A percentile compares a stretch with the other conserved stretches of the same genome.
Conservation (phyloP, 257 asterid genomes). For the Solanum chilense region DNA sequence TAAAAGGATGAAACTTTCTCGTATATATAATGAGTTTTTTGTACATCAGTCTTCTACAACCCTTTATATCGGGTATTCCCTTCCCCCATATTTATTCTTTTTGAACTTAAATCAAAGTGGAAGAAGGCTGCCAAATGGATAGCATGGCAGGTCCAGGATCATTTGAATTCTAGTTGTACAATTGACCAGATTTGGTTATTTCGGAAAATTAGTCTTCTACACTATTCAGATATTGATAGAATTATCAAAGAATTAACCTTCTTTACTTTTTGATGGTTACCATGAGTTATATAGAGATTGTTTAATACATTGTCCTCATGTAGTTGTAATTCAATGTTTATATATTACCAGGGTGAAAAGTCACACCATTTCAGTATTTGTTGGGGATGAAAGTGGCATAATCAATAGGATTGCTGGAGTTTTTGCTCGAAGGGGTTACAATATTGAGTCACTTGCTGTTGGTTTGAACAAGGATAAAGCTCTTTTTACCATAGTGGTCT, state of each 20-base stretch:
- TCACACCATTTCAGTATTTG: constrained; percentile 74
- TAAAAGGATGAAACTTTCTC: neutral
- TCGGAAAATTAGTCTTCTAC: neutral
- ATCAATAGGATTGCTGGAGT: constrained; percentile 87
- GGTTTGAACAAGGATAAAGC: constrained; percentile 85
- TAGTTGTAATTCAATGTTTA: neutral
- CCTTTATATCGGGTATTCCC: neutral
- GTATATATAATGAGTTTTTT: neutral
- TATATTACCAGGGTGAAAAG: constrained; percentile 40
- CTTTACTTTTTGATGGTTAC: neutral
- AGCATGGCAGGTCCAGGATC: neutral
- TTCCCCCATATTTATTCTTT: neutral
- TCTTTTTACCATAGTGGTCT: constrained; percentile 74
- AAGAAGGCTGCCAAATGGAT: neutral
- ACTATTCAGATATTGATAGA: neutral
- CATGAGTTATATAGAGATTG: neutral
- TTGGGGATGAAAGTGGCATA: constrained; percentile 90
- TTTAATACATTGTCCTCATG: neutral
- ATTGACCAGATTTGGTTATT: neutral
- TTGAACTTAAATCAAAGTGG: neutral
- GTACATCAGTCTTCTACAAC: neutral
- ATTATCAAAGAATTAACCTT: neutral
- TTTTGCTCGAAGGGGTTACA: constrained; percentile 84
- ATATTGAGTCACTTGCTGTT: constrained; percentile 86
- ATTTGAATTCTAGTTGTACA: neutral